Percentiles rank a stretch among this genome's conserved stretches.
These are phyloP conservation scores for Dioscorea zingiberensis DNA, from an alignment of 106 monocot species.

Conservation along the genomic window DNA sequence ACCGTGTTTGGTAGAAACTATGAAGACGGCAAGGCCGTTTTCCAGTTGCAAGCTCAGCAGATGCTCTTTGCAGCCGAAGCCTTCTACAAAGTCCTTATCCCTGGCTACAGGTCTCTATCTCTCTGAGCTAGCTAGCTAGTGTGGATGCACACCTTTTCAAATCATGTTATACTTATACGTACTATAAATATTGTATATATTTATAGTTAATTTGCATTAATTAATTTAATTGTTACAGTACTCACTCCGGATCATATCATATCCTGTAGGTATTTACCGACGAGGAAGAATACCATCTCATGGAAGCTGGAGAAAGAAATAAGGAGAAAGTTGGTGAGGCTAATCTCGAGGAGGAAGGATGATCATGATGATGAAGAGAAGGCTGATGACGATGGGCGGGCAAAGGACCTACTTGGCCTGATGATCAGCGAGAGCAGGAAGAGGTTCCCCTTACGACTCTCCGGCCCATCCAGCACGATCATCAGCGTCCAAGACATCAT, in stretches of 20 bases:
- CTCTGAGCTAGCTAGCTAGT: no score
- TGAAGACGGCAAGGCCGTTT: conserved; percentile 53
- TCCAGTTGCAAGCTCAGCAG: conserved; percentile 64
- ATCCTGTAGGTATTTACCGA: conserved; percentile 26
- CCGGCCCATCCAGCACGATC: neutral
- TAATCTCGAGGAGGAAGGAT: conserved; percentile 10
- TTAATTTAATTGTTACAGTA: neutral
- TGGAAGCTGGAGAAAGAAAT: conserved; percentile 29
- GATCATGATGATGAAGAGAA: neutral
- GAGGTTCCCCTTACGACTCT: no score
- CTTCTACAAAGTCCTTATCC: conserved; percentile 70
- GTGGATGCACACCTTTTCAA: no score
- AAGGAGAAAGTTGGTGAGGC: conserved; percentile 4
- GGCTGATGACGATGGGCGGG: neutral
- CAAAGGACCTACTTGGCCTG: conserved; percentile 23
- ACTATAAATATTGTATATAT: no score
- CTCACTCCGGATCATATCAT: no score
- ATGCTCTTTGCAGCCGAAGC: conserved; percentile 84
- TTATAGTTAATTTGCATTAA: neutral
- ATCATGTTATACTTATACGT: neutral
- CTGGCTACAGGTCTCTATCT: conserved; percentile 62
- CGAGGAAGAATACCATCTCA: conserved; percentile 20
- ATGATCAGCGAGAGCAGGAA: conserved; percentile 12
- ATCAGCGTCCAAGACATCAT: conserved; percentile 19
- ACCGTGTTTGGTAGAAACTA: conserved; percentile 50